Percentiles rank a stretch among this genome's conserved stretches.
phyloP scores from a whole-genome alignment of 1,139 yeast species.

The Protomyces gravidus region DNA sequence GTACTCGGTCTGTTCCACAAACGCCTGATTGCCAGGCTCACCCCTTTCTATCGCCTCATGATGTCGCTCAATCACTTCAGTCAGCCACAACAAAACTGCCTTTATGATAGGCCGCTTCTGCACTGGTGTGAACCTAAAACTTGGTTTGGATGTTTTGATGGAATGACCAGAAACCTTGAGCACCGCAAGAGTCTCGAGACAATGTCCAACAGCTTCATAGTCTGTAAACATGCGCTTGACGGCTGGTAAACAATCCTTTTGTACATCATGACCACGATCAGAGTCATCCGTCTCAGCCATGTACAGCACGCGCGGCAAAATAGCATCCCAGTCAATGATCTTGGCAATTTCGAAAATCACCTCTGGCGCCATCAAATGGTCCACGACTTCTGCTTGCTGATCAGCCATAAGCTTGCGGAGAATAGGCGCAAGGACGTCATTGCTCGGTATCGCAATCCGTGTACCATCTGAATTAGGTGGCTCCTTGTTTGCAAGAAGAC shows the following conservation, averaged over 20 bases:
- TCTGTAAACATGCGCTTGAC: constrained; percentile 28
- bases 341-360: constrained; percentile 29
- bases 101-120: constrained; percentile 32
- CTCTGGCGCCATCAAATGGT: constrained; percentile 31
- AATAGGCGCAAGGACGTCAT: constrained; percentile 26
- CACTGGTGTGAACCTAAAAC: constrained; percentile 29
- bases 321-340: constrained; percentile 27
- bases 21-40: constrained; percentile 22
- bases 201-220: constrained; percentile 21
- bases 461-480: constrained; percentile 29
- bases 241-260: constrained; percentile 30
- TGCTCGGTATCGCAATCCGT: constrained; percentile 21
- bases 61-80: constrained; percentile 29
- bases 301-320: constrained; percentile 31
- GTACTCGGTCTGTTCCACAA: constrained; percentile 24
- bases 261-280: constrained; percentile 29
- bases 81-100: constrained; percentile 31
- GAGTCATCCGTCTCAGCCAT: constrained; percentile 28
- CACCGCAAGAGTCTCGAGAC: constrained; percentile 23
- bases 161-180: constrained; percentile 25
- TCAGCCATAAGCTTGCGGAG: constrained; percentile 29
- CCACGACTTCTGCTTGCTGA: constrained; percentile 30
- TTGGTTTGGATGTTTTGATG: constrained; percentile 11
- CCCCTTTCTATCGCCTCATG: constrained; percentile 11
- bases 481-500: constrained; percentile 29